These are phyloP conservation scores for Arachnopeziza araneosa DNA, from an alignment of 2,329 filamentous ascomycete genomes.

Conservation along the genomic window DNA sequence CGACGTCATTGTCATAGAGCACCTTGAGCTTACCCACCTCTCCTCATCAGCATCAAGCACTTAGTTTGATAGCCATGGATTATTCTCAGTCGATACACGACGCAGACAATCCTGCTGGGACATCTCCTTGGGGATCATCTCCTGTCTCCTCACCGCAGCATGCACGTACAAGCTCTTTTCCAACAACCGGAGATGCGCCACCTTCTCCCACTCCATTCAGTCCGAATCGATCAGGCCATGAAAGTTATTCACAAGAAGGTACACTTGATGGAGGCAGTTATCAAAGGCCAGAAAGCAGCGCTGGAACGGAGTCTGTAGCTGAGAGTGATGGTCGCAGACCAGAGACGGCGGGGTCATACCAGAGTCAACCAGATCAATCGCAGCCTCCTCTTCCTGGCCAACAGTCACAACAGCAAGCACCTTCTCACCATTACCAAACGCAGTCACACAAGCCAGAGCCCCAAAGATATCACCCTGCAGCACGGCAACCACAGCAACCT, in stretches of 20 bases:
- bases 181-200: conserved; percentile 21
- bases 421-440: conserved; percentile 26
- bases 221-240: conserved; percentile 13
- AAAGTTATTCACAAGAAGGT: conserved; percentile 26
- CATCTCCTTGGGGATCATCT: conserved; percentile 54
- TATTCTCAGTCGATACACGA: conserved; percentile 56
- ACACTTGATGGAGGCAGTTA: conserved; percentile 19
- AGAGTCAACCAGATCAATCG: conserved; percentile 20
- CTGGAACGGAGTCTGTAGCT: conserved; percentile 20
- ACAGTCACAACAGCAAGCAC: conserved; percentile 11
- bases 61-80: conserved; percentile 46
- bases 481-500: conserved; percentile 34
- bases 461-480: conserved; percentile 27
- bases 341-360: conserved; percentile 26
- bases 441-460: conserved; percentile 31
- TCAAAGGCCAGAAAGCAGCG: conserved; percentile 23
- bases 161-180: conserved; percentile 23
- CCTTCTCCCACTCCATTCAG: conserved; percentile 26
- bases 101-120: conserved; percentile 49
- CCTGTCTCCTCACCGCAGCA: conserved; percentile 28
- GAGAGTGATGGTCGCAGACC: conserved; percentile 26
- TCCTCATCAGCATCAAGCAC: not conserved
- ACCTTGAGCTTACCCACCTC: not conserved
- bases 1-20: not conserved
- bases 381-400: conserved; percentile 29